Evolutionary conservation across 768 basidiomycete genomes (phyloP).

Genomic region (Phallus indusiatus): DNA sequence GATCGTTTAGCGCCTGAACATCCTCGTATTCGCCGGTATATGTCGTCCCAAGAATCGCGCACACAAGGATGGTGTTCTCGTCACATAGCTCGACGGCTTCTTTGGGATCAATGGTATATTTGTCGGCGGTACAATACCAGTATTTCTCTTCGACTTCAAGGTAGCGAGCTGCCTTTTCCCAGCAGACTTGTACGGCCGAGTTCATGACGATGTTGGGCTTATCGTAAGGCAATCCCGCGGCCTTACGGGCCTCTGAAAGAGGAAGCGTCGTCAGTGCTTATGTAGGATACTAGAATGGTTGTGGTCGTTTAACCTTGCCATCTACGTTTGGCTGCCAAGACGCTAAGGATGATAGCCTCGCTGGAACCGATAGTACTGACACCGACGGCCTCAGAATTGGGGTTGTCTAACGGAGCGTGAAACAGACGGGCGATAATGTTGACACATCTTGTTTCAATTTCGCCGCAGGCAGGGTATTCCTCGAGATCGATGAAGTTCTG

Average conservation of each 20-base stretch:
- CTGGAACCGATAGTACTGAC: conserved; percentile 57
- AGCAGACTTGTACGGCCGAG: conserved; percentile 52
- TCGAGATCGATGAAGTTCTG: conserved; percentile 58
- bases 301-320: conserved; percentile 35
- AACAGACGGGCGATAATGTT: conserved; percentile 38
- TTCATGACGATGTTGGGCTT: conserved; percentile 54
- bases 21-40: conserved; percentile 61
- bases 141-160: conserved; percentile 54
- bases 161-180: conserved; percentile 59
- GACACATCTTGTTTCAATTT: conserved; percentile 44
- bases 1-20: conserved; percentile 44
- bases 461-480: conserved; percentile 50
- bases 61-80: conserved; percentile 64
- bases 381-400: conserved; percentile 39
- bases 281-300: conserved; percentile 15
- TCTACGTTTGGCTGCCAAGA: conserved; percentile 56
- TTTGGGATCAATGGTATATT: conserved; percentile 39
- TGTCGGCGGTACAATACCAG: conserved; percentile 35
- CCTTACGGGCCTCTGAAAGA: conserved; percentile 37
- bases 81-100: conserved; percentile 53
- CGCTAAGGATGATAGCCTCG: conserved; percentile 66
- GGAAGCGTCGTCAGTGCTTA: conserved; percentile 21
- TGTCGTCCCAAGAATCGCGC: conserved; percentile 41
- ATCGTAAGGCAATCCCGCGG: conserved; percentile 42
- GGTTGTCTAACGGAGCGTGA: conserved; percentile 35